Evolutionary conservation across 139 green algal genomes (phyloP), one percentile per base, ranked within the genome.

Genomic region (Tetraselmis chui): DNA sequence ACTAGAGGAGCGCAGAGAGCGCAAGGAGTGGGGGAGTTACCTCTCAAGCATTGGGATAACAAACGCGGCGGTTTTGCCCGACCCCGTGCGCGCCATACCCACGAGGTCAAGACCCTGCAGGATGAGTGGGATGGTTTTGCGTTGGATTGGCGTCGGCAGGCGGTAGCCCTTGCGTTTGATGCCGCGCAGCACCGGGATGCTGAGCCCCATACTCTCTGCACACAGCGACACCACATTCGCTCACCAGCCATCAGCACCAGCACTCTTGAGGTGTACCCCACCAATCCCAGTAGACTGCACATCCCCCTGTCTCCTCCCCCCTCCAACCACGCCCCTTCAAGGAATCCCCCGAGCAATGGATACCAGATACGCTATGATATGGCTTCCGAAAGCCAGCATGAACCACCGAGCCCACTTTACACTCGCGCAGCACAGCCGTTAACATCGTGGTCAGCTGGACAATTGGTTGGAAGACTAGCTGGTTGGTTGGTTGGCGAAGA

Each of bases 31-130:
- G n/a, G n/a, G n/a, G 1, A 28, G 83, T 59, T 86, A 90, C 88
- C 85, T 89, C 80, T 98, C 86, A 25, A 99, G 82, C 86, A 99
- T 89, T 0, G 97, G 95, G 26, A 98, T 91, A 2, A 97, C 92
- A 87, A 98, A 98, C 1, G 95, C 95, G 18, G 96, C 96, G 1
- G 97, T 99, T 86, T 99, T 99, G 79, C 97, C 97, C 29, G 90
- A 96, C 31, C 97, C 97, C 25, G 97, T 99, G 27, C 97, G 88
- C 0, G 94, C 94, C 94, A 98, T 98, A 77, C 92, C 94, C 2
- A 98, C 92, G 25, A 98, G 85, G 84, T 98, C 94, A 30, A 92
- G 75, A 58, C 94, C 92, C 31, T 88, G 85, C 79, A 98, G 81
- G 75, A 97, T 93, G 28, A 96, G 84, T 0, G 96, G 96, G 77